Conservation (phyloP, 176 grass and related monocot species). For the Triticum monococcum region DNA sequence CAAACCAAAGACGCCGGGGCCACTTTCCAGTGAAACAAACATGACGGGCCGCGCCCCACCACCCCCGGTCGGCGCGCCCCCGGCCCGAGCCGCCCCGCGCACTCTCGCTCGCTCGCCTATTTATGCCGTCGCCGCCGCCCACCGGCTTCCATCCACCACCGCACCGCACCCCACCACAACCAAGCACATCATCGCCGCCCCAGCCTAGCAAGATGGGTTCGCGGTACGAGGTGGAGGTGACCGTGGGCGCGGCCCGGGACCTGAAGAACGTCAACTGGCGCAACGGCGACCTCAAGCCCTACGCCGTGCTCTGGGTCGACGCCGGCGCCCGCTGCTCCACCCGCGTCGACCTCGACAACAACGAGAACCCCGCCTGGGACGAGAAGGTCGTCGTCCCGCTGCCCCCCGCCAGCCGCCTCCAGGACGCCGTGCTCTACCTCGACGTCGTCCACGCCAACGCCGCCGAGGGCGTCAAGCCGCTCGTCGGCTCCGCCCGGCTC, state of each 20-base stretch:
- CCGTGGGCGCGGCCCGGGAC: slow-evolving; percentile 48
- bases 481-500: slow-evolving; percentile 64
- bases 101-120: background rate
- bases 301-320: slow-evolving; percentile 66
- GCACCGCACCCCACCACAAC: no score
- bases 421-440: slow-evolving; percentile 56
- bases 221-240: slow-evolving; percentile 63
- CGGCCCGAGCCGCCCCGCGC: background rate
- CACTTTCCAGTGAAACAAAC: background rate
- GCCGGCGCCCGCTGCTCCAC: slow-evolving; percentile 46
- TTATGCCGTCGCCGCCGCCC: background rate
- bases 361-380: slow-evolving; percentile 54
- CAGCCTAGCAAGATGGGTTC: slow-evolving; percentile 24
- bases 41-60: background rate
- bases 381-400: slow-evolving; percentile 54
- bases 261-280: slow-evolving; percentile 93
- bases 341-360: slow-evolving; percentile 47
- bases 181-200: no score
- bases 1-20: no score
- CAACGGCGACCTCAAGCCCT: slow-evolving; percentile 56
- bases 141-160: background rate
- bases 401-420: slow-evolving; percentile 15
- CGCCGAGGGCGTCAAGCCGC: slow-evolving; percentile 57
- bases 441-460: slow-evolving; percentile 77
- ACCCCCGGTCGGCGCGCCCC: no score